Conservation (phyloP, 495 filamentous ascomycete species). For the Penicillium roqueforti region DNA sequence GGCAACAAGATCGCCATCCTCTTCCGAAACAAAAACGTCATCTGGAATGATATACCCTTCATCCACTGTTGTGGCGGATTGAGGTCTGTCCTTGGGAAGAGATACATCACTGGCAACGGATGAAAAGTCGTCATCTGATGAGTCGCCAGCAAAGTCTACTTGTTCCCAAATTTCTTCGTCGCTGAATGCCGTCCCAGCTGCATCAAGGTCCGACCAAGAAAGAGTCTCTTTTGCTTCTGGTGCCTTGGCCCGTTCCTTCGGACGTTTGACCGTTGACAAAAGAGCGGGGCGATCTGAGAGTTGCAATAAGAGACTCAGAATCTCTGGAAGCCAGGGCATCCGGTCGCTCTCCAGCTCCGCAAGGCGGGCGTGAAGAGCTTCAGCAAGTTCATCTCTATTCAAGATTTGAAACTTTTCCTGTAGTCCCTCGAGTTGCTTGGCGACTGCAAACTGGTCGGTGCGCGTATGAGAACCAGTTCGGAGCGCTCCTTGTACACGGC, state of each 20-base stretch:
- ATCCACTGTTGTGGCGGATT: constrained; percentile 20
- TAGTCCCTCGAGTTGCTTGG: constrained; percentile 67
- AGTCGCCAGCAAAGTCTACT: constrained; percentile 65
- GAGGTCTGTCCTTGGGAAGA: constrained; percentile 19
- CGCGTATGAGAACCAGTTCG: constrained; percentile 59
- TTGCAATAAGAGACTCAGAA: constrained; percentile 72
- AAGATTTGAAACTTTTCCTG: constrained; percentile 84
- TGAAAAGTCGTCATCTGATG: constrained; percentile 53
- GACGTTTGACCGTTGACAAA: constrained; percentile 58
- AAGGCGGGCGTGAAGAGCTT: constrained; percentile 63
- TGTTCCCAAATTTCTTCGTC: constrained; percentile 74
- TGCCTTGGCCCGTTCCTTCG: constrained; percentile 48
- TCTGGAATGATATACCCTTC: constrained; percentile 38
- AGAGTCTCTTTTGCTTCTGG: constrained; percentile 45
- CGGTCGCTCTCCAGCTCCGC: constrained; percentile 50
- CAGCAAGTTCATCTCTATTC: constrained; percentile 73
- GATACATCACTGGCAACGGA: constrained; percentile 32
- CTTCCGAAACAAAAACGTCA: constrained; percentile 32
- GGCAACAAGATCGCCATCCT: constrained; percentile 40
- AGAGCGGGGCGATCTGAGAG: constrained; percentile 77
- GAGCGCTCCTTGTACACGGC: constrained; percentile 28
- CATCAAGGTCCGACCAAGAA: constrained; percentile 72
- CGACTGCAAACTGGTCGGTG: constrained; percentile 85
- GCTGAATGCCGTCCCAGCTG: constrained; percentile 64
- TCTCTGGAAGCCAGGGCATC: constrained; percentile 67